Percentiles rank a stretch among this genome's conserved stretches.
Evolutionary conservation across 2,329 filamentous ascomycete species (phyloP).

Genomic region (Sporothrix schenckii): DNA sequence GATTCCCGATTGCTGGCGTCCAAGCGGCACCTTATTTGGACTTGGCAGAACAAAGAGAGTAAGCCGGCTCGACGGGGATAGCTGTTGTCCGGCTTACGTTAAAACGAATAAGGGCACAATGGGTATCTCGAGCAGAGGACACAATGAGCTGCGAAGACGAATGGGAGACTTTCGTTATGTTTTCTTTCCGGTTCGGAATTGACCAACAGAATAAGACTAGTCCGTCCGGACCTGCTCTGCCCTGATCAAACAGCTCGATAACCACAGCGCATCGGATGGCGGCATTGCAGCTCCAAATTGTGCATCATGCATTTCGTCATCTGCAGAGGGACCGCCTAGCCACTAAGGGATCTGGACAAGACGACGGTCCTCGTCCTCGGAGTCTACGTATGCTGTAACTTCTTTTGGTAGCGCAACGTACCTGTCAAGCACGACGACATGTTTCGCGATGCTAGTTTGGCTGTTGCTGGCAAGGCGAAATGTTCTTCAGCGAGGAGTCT

Average conservation of each 20-base stretch:
- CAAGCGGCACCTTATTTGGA: conserved; percentile 10
- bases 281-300: conserved; percentile 14
- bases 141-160: neutral
- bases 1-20: conserved; percentile 4
- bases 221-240: too few relatives aligned
- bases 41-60: neutral
- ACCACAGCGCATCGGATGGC: neutral
- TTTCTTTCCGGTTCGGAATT: neutral
- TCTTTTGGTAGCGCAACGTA: neutral
- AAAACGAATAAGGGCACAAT: neutral
- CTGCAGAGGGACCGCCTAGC: neutral
- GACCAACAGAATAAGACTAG: neutral
- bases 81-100: neutral
- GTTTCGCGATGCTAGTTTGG: neutral
- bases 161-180: conserved; percentile 5
- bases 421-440: neutral
- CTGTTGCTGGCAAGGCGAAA: neutral
- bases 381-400: neutral
- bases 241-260: neutral
- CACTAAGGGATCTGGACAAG: neutral
- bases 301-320: conserved; percentile 18
- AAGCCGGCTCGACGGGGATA: neutral
- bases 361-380: neutral
- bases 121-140: neutral
- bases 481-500: too few relatives aligned